phyloP scores from a whole-genome alignment of 768 basidiomycete species.

The Lentinula boryana region DNA sequence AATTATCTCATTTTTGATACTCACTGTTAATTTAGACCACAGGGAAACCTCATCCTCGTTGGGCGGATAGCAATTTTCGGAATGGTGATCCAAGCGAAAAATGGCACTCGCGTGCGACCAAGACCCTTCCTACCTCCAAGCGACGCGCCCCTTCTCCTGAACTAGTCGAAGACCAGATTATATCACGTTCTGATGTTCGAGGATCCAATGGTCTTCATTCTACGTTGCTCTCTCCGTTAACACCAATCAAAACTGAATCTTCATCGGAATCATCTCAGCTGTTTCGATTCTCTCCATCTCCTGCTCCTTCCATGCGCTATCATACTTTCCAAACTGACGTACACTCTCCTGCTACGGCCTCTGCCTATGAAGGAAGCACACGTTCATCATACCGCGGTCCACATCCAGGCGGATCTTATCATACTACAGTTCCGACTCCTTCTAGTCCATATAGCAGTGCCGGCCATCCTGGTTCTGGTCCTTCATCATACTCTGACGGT shows the following conservation, averaged over 20 bases:
- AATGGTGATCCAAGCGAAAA: conserved; percentile 80
- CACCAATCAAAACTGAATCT: conserved; percentile 66
- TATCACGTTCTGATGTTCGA: conserved; percentile 9
- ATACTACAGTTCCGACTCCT: conserved; percentile 8
- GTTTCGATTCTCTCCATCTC: conserved; percentile 67
- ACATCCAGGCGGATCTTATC: conserved; percentile 1
- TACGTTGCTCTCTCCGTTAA: conserved; percentile 10
- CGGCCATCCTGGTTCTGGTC: conserved; percentile 18
- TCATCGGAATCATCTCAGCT: conserved; percentile 45
- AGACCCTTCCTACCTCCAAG: conserved; percentile 47
- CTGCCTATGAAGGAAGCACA: conserved; percentile 31
- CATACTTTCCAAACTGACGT: conserved; percentile 44
- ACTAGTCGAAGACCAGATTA: conserved; percentile 7
- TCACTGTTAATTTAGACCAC: conserved; percentile 2
- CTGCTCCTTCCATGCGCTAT: conserved; percentile 48
- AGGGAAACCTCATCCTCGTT: conserved; percentile 86
- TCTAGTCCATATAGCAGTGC: conserved; percentile 20
- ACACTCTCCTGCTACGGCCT: conserved; percentile 25
- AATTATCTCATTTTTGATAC: conserved; percentile 1
- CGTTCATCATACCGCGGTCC: conserved; percentile 14
- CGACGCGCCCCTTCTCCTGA: conserved; percentile 20
- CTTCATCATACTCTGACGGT: conserved; percentile 33
- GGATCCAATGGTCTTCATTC: conserved; percentile 21
- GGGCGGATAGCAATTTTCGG: conserved; percentile 75
- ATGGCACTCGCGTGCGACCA: conserved; percentile 80